Percentiles rank a stretch among this genome's conserved stretches.
phyloP scores from a whole-genome alignment of 176 grass and related monocot species.

The Panicum miliaceum region DNA sequence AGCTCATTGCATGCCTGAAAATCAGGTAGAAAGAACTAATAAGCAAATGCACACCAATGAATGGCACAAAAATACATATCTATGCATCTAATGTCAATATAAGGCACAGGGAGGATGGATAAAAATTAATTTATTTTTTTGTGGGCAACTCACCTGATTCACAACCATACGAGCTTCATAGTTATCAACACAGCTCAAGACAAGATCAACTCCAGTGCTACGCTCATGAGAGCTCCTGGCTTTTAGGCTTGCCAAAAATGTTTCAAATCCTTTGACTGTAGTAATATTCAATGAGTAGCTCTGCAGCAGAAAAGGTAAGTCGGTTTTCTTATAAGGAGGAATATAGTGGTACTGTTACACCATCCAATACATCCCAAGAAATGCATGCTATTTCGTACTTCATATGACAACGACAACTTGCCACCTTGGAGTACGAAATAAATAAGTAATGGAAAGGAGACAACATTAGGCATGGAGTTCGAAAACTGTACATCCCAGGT shows the following conservation, averaged over 20 bases:
- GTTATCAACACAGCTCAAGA: slow-evolving; percentile 98
- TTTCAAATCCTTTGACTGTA: slow-evolving; percentile 91
- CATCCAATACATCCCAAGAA: background rate
- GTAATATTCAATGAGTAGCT: slow-evolving; percentile 98
- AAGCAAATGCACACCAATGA: background rate
- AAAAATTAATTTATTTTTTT: background rate
- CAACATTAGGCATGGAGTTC: background rate
- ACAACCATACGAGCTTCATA: slow-evolving; percentile 99
- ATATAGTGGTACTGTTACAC: slow-evolving; percentile 14
- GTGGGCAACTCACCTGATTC: slow-evolving; percentile 69
- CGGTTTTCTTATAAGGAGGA: slow-evolving; percentile 1
- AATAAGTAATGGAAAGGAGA: slow-evolving; percentile 19
- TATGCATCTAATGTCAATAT: slow-evolving; percentile 5
- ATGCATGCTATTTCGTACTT: background rate
- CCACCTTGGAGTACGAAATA: background rate
- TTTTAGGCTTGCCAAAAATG: slow-evolving; percentile 82
- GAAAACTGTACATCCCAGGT: background rate
- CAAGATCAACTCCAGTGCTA: slow-evolving; percentile 85
- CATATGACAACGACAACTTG: background rate
- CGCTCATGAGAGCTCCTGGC: slow-evolving; percentile 37
- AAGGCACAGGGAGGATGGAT: background rate
- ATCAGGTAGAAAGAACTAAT: slow-evolving; percentile 16
- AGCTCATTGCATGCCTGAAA: slow-evolving; percentile 96
- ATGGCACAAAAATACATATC: background rate
- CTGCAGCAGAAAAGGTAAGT: slow-evolving; percentile 45